Percentiles rank a stretch among this genome's conserved stretches.
Evolutionary conservation across 257 asterid species (phyloP).

Genomic region (Rubia yunnanensis): DNA sequence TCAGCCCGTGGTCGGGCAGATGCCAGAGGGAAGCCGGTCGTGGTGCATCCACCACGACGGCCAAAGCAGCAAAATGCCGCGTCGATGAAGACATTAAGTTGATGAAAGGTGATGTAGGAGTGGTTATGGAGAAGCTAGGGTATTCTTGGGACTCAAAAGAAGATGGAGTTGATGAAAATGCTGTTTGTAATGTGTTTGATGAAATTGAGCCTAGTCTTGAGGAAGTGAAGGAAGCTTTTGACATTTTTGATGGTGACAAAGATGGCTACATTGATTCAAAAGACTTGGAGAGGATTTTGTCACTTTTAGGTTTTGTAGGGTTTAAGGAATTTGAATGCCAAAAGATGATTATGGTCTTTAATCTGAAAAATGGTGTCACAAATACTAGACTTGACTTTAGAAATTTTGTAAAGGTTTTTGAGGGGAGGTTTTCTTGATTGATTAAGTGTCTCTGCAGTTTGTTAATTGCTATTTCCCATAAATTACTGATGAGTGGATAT

Average conservation of each 20-base stretch:
- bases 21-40: background rate
- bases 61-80: background rate
- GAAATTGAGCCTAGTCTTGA: conserved; percentile 27
- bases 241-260: conserved; percentile 33
- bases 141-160: conserved; percentile 6
- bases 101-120: conserved; percentile 19
- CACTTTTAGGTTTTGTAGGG: conserved; percentile 25
- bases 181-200: conserved; percentile 31
- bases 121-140: conserved; percentile 33
- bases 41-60: background rate
- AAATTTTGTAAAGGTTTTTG: conserved; percentile 48
- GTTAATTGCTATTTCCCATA: background rate
- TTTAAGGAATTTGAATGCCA: conserved; percentile 22
- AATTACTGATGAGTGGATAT: background rate
- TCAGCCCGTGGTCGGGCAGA: background rate
- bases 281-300: conserved; percentile 32
- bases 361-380: conserved; percentile 24
- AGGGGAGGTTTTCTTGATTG: conserved; percentile 17
- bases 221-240: conserved; percentile 47
- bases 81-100: background rate
- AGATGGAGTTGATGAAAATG: conserved; percentile 3
- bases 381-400: conserved; percentile 37
- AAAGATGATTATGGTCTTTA: conserved; percentile 44
- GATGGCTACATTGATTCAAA: conserved; percentile 50
- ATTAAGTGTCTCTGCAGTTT: too few relatives aligned